Evolutionary conservation across 345 rosid genomes (phyloP), one percentile per base, ranked within the genome.

Genomic region (Gossypium anomalum): DNA sequence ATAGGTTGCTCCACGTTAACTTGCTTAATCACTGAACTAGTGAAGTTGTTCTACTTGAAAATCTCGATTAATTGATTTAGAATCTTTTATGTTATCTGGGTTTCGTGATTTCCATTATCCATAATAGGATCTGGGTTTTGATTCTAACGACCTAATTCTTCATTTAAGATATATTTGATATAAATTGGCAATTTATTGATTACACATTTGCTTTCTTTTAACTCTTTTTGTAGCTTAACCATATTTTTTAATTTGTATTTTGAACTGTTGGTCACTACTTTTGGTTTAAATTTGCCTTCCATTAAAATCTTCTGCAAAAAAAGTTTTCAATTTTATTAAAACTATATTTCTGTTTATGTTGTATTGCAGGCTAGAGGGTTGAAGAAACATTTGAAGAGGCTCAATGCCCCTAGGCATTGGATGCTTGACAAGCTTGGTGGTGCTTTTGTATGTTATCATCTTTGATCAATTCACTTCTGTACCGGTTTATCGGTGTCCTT

Each of bases 331-430:
- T 47, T 68, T 15, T 7, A 49, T 48, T 25, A 19, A 56, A 29
- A 9, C 20, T 34, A 34, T 34, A 49, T n/a, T 25, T 7, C 49
- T 16, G 16, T 68, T 72, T 69, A 14, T 52, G 12, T 71, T 7
- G 16, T 2, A 9, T 76, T 72, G 25, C 83, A 90, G 97, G 97
- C 95, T 45, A 89, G 97, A 69, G 97, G 97, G 55, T 84, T 92
- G 93, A 92, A 92, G 86, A 92, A 92, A 67, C 95, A 92, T 76
- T 58, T 92, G 81, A 92, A 90, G 94, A 90, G 94, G 90, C 90
- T 92, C 73, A 90, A 92, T 92, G 95, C 97, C 59, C 97, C 97
- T 0, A 88, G 82, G 75, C 97, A 92, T 73, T 92, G 97, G 97
- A 87, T 88, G 94, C 94, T 92, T 66, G 97, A 91, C 89, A 89